Conservation (phyloP, 2,329 filamentous ascomycete genomes). For the Teratosphaeria epicoccoides region DNA sequence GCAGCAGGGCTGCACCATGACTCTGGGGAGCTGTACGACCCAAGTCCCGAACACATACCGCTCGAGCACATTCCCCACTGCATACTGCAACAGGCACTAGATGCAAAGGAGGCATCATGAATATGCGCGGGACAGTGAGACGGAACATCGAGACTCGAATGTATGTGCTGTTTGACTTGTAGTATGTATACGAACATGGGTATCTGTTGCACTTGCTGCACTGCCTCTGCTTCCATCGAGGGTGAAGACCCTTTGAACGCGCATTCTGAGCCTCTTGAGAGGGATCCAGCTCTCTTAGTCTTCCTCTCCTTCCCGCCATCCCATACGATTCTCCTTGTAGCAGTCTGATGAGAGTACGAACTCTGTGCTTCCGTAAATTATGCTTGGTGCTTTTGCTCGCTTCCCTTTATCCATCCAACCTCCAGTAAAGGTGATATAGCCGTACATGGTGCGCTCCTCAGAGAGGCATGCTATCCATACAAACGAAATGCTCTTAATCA, state of each 20-base stretch:
- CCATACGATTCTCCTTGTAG: background rate
- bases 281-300: background rate
- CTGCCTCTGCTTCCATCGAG: background rate
- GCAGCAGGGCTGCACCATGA: conserved; percentile 1
- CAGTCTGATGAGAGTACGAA: background rate
- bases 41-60: background rate
- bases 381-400: conserved; percentile 6
- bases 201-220: conserved; percentile 6
- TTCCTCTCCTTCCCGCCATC: background rate
- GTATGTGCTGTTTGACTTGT: background rate
- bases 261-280: background rate
- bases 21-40: background rate
- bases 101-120: background rate
- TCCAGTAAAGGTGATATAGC: background rate
- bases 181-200: conserved; percentile 11
- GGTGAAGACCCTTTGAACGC: background rate
- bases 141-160: background rate
- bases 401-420: background rate
- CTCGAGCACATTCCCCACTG: background rate
- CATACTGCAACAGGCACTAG: background rate
- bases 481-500: conserved; percentile 20
- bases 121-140: background rate
- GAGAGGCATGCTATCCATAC: conserved; percentile 7
- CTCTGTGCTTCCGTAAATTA: background rate
- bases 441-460: background rate